Conservation (phyloP, 1,139 yeast genomes). For the Debaryomyces subglobosus region DNA sequence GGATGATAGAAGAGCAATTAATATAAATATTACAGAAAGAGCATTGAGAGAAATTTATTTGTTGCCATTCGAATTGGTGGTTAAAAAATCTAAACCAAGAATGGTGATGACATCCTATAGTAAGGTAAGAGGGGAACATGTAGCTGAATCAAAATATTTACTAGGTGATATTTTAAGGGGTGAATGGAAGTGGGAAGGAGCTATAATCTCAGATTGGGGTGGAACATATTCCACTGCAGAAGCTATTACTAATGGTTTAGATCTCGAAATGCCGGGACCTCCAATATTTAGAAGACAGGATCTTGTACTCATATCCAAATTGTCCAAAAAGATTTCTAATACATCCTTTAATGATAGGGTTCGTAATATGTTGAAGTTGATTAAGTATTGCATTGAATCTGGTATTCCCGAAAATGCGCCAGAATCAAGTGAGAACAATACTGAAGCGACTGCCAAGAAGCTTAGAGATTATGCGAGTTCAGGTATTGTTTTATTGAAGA, state of each 20-base stretch:
- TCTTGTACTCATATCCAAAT: conserved; percentile 12
- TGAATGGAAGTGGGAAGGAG: conserved; percentile 46
- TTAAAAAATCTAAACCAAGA: conserved; percentile 39
- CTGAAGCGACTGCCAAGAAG: conserved; percentile 30
- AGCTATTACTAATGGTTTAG: conserved; percentile 55
- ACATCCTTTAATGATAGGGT: conserved; percentile 45
- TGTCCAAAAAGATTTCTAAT: conserved; percentile 22
- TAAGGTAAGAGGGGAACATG: conserved; percentile 58
- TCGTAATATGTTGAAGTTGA: conserved; percentile 44
- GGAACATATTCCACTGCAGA: conserved; percentile 52
- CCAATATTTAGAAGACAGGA: conserved; percentile 44
- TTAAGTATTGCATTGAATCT: conserved; percentile 40
- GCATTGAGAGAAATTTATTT: conserved; percentile 63
- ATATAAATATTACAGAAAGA: conserved; percentile 52
- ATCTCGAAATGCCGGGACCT: conserved; percentile 67
- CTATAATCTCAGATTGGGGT: conserved; percentile 62
- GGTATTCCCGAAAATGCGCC: conserved; percentile 35
- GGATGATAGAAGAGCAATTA: conserved; percentile 50
- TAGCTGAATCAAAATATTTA: conserved; percentile 43
- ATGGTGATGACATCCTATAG: conserved; percentile 59
- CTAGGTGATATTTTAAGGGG: conserved; percentile 41
- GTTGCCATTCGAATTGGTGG: conserved; percentile 61
- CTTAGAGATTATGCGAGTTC: conserved; percentile 51
- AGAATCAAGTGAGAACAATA: conserved; percentile 27
- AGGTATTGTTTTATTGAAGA: conserved; percentile 53